Percentiles rank a stretch among this genome's conserved stretches.
Evolutionary conservation across 345 rosid genomes (phyloP).

Genomic region (Citrus sinensis): DNA sequence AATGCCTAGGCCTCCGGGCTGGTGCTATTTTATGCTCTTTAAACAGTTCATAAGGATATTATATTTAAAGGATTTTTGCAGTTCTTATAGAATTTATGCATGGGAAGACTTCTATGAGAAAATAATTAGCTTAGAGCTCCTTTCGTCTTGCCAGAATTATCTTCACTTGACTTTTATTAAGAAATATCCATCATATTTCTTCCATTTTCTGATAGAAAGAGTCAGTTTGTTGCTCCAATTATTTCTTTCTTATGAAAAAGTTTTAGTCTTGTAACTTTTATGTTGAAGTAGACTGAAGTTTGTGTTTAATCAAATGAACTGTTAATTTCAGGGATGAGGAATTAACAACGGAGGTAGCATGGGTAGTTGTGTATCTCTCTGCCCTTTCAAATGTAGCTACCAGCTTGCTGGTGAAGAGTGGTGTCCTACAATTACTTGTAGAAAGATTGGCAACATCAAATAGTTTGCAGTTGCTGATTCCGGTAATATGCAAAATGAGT

Average conservation of each 20-base stretch:
- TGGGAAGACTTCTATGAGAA: not conserved
- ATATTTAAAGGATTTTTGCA: not conserved
- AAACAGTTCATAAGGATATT: not conserved
- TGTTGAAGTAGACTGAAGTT: not conserved
- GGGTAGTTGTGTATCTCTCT: slow-evolving; percentile 95
- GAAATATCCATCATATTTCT: not conserved
- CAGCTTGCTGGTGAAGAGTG: slow-evolving; percentile 63
- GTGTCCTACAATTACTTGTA: slow-evolving; percentile 66
- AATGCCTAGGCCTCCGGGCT: not conserved
- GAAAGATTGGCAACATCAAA: slow-evolving; percentile 76
- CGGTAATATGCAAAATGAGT: slow-evolving; percentile 46
- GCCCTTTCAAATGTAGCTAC: slow-evolving; percentile 88
- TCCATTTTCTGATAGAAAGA: not conserved
- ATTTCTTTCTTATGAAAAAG: not conserved
- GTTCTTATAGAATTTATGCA: not conserved
- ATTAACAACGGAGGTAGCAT: slow-evolving; percentile 88
- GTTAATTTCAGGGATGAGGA: slow-evolving; percentile 75
- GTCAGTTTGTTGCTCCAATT: not conserved
- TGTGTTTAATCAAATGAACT: slow-evolving; percentile 8
- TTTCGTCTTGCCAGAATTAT: not conserved
- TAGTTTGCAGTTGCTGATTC: slow-evolving; percentile 85
- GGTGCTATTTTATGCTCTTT: not conserved
- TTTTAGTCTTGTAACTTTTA: not conserved
- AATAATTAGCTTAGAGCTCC: not conserved
- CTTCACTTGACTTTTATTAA: not conserved